Percentiles rank a stretch among this genome's conserved stretches.
Evolutionary conservation across 2,329 filamentous ascomycete species (phyloP).

Genomic region (Drechslera avenae): DNA sequence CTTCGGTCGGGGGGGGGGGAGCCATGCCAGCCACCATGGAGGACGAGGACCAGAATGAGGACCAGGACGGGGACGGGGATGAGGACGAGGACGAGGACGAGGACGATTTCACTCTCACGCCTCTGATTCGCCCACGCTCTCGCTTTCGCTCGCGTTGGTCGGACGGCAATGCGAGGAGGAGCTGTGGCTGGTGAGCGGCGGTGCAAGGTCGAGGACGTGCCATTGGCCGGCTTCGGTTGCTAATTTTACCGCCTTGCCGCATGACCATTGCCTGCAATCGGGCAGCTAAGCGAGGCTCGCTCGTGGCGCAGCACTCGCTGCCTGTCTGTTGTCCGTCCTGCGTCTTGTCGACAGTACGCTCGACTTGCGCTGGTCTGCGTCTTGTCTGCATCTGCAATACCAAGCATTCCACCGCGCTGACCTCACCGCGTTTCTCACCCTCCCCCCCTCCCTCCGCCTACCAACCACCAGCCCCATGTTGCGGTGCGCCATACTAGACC

Average conservation of each 20-base stretch:
- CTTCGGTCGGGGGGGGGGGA: constrained; percentile 34
- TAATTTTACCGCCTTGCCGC: constrained; percentile 24
- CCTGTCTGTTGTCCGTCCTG: not conserved
- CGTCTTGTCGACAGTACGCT: too few species aligned
- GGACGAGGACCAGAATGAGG: too few species aligned
- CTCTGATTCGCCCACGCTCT: constrained; percentile 26
- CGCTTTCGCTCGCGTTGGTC: constrained; percentile 28
- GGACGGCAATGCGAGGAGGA: constrained; percentile 16
- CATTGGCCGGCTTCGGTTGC: constrained; percentile 21
- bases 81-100: too few species aligned
- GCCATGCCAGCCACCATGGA: constrained; percentile 13
- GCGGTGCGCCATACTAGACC: constrained; percentile 21
- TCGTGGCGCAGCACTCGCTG: constrained; percentile 20
- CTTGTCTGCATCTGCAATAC: too few species aligned
- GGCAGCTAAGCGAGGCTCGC: constrained; percentile 23
- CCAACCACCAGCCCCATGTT: constrained; percentile 2
- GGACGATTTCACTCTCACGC: constrained; percentile 12
- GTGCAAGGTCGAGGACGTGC: constrained; percentile 17
- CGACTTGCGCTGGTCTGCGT: too few species aligned
- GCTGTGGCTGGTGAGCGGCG: constrained; percentile 37
- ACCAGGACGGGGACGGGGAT: too few species aligned
- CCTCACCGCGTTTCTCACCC: constrained; percentile 34
- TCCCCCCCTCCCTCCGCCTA: constrained; percentile 8
- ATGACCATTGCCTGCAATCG: constrained; percentile 30
- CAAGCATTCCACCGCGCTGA: constrained; percentile 29